Evolutionary conservation across 768 basidiomycete genomes (phyloP).

Genomic region (Lactarius tabidus): DNA sequence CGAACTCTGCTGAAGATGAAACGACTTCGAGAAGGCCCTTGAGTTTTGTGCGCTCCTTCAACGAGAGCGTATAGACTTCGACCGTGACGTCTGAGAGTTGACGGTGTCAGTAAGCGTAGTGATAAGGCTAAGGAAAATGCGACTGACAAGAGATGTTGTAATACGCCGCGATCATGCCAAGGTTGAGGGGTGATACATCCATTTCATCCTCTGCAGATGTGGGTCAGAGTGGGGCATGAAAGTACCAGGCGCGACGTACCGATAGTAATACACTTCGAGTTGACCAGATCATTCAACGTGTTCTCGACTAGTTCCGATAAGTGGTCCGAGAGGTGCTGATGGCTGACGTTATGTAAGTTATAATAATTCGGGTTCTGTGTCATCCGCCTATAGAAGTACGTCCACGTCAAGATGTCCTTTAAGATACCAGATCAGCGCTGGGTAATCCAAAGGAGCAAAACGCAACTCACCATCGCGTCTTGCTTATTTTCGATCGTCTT

Average conservation of each 20-base stretch:
- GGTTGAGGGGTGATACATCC: conserved; percentile 86
- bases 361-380: conserved; percentile 97
- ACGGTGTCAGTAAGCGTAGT: conserved; percentile 7
- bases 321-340: conserved; percentile 93
- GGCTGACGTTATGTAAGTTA: conserved; percentile 91
- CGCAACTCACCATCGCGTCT: conserved; percentile 71
- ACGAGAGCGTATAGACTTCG: conserved; percentile 92
- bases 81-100: conserved; percentile 82
- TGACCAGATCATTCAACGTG: conserved; percentile 85
- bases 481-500: conserved; percentile 99
- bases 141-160: conserved; percentile 86
- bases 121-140: neutral
- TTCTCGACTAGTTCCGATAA: conserved; percentile 94
- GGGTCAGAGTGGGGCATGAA: neutral
- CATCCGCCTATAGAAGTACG: conserved; percentile 96
- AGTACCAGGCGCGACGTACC: conserved; percentile 40
- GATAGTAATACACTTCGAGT: conserved; percentile 92
- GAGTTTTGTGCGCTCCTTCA: conserved; percentile 95
- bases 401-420: conserved; percentile 99
- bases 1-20: conserved; percentile 95
- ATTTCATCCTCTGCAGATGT: conserved; percentile 75
- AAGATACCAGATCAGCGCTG: neutral
- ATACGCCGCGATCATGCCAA: conserved; percentile 98
- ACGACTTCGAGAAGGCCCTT: conserved; percentile 96
- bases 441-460: neutral